Evolutionary conservation across 2,329 filamentous ascomycete genomes (phyloP), one percentile per base, ranked within the genome.

Genomic region (Eurotiales sp.): DNA sequence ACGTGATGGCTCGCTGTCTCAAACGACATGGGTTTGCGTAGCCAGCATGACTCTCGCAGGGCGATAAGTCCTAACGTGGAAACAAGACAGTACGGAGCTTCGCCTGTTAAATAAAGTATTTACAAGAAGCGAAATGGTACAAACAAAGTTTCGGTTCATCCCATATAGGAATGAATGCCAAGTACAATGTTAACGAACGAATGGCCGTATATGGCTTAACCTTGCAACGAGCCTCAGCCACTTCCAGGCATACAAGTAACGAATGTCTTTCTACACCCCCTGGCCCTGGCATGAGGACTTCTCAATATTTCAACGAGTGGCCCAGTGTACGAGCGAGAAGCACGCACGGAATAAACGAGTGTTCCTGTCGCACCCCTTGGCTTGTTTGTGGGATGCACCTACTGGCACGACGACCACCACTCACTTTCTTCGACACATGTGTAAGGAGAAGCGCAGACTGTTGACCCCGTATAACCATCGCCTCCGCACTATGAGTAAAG

Each of bases 401-500:
- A 52, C 32, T 52, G 51, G 21, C 51, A 52, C 11, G 51, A 52
- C 19, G 51, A 49, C 51, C 51, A 52, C 27, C 34, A 52, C 10
- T 22, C 25, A 34, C 45, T 52, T 29, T 52, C 39, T 27, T 49
- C n/a, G 3, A 52, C 51, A 21, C 51, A 52, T 3, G 17, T 49
- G 41, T 52, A 52, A 25, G 45, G 39, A 4, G 51, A 44, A 22
- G 51, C 51, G 40, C 51, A 52, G 36, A 42, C 37, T 8, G 51
- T 52, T 11, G 51, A 52, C 22, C 51, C 51, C 6, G 45, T 44
- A 27, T 52, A 52, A 8, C 51, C 51, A 15, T 48, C 4, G 17
- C 51, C 51, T 29, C 51, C 51, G 19, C 51, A 52, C 51, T 52
- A 22, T 45, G 27, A 15, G 15, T 10, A 27, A 39, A 21, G 39